These are phyloP conservation scores for Penicillium psychrosexuale DNA, from an alignment of 2,329 filamentous ascomycete genomes.

Conservation along the genomic window DNA sequence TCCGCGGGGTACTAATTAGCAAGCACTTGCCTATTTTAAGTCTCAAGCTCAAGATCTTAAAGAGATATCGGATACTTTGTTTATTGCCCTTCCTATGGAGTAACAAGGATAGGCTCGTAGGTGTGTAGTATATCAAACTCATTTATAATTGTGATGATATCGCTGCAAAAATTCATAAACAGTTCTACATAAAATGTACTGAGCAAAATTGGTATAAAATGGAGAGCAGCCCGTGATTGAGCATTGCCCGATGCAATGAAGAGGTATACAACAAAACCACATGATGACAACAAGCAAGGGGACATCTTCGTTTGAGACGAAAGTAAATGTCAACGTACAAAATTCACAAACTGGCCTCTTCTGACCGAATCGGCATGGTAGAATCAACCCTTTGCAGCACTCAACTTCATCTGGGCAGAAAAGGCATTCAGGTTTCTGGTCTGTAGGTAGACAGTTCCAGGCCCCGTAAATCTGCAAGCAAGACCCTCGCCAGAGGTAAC, in stretches of 20 bases:
- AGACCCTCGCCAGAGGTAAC: constrained; percentile 79
- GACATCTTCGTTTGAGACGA: neutral
- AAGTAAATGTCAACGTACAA: neutral
- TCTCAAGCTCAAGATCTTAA: neutral
- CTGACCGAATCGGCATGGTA: neutral
- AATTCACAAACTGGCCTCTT: neutral
- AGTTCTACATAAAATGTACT: neutral
- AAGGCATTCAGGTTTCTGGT: constrained; percentile 76
- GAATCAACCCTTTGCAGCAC: constrained; percentile 31
- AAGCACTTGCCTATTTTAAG: neutral
- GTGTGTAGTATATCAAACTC: neutral
- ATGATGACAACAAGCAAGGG: neutral
- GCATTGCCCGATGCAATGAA: neutral
- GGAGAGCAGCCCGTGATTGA: neutral
- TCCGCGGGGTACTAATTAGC: neutral
- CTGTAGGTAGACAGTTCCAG: constrained; percentile 88
- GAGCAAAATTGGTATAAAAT: neutral
- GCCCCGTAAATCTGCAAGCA: constrained; percentile 89
- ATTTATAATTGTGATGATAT: neutral
- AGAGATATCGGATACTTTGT: neutral
- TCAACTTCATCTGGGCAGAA: constrained; percentile 50
- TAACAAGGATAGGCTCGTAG: neutral
- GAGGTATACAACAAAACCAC: neutral
- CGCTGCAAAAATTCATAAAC: neutral
- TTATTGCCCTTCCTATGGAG: neutral